These are phyloP conservation scores for Neltuma alba DNA, from an alignment of 306 rosid genomes.

Conservation along the genomic window DNA sequence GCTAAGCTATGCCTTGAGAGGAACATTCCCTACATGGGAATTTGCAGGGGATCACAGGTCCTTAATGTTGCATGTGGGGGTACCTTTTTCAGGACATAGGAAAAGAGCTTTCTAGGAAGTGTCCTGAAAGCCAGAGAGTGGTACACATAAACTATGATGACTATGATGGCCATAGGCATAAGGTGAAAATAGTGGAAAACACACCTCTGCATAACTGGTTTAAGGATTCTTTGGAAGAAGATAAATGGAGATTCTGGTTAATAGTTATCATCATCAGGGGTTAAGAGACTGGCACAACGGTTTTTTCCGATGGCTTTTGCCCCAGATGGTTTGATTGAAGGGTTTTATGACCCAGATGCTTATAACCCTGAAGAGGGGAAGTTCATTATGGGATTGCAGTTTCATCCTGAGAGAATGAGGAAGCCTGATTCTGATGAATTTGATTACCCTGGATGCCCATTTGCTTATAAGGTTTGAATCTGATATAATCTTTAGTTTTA, in stretches of 20 bases:
- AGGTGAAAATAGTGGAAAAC: conserved; percentile 59
- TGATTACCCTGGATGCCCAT: conserved; percentile 90
- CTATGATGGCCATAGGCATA: conserved; percentile 92
- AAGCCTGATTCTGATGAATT: conserved; percentile 72
- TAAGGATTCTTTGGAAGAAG: conserved; percentile 63
- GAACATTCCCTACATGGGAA: conserved; percentile 91
- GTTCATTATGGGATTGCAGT: too few species aligned
- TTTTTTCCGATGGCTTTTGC: conserved; percentile 48
- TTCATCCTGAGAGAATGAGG: not conserved
- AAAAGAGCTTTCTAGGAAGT: conserved; percentile 56
- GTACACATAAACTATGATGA: conserved; percentile 74
- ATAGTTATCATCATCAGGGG: conserved; percentile 98
- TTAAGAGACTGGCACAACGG: conserved; percentile 80
- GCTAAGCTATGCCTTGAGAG: conserved; percentile 91
- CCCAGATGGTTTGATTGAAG: too few species aligned
- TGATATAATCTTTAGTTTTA: not conserved
- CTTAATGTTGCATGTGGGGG: conserved; percentile 96
- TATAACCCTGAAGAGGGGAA: conserved; percentile 55
- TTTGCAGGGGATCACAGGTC: conserved; percentile 88
- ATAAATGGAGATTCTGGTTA: conserved; percentile 68
- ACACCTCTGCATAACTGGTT: conserved; percentile 91
- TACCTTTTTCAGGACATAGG: conserved; percentile 73
- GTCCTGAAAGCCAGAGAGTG: conserved; percentile 47
- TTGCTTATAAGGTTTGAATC: conserved; percentile 70
- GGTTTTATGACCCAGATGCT: too few species aligned